Evolutionary conservation across 805 yeast species (phyloP), one percentile per base, ranked within the genome.

Genomic region (Zygosaccharomyces bailii): DNA sequence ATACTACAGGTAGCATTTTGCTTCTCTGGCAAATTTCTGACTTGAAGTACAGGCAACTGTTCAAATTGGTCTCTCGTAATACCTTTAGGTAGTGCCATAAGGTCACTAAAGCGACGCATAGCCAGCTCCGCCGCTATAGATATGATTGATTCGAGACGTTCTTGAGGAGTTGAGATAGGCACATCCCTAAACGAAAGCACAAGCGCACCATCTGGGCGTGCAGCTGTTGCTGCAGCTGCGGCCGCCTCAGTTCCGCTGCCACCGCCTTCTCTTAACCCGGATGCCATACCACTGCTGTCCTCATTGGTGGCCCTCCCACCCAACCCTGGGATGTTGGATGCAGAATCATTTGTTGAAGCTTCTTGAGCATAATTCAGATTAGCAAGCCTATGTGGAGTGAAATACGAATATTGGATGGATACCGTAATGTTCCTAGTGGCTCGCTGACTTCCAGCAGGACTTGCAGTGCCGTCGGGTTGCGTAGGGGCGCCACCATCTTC

Each of bases 101-200:
- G 71, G 16, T 75, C 72, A 3, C 78, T 71, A 29, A 83, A 76
- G 11, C 86, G 79, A 31, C 82, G 68, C 59, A 82, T 71, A 1
- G 89, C 89, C 62, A 84, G 73, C 19, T 80, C 79, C 0, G 90
- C 82, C 2, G 89, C 88, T 45, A 84, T 64, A 20, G 82, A 69
- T 9, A 84, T 76, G 43, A 84, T 70, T 27, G 76, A 79, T 55
- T 78, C 81, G 24, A 83, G 68, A 27, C 78, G 72, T 29, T 75
- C 73, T n/a, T 80, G 83, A 42, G 82, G 78, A 23, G 80, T 69
- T 46, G 78, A 77, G 13, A 72, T 63, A 0, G 82, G 75, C 34
- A 79, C 79, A 53, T 82, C 80, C n/a, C 89, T 86, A 23, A 84
- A 77, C 32, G 82, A 78, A 53, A 84, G 65, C 25, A 81, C 73